Percentiles rank a stretch among this genome's conserved stretches.
Evolutionary conservation across 805 yeast genomes (phyloP).

Genomic region (Lipomyces spencermartinsiae): DNA sequence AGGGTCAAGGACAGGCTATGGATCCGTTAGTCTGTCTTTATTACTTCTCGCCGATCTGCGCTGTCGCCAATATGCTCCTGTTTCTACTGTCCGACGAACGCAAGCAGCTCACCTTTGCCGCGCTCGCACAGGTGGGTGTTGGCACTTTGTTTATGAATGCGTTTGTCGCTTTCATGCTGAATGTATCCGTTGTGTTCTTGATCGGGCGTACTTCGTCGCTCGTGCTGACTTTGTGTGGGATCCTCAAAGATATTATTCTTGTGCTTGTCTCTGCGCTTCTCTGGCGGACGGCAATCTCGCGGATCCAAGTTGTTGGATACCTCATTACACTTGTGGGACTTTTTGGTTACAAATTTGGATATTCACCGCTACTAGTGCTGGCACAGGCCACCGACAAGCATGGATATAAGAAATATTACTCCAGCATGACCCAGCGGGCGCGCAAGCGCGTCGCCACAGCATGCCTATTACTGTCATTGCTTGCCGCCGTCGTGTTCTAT

Average conservation of each 20-base stretch:
- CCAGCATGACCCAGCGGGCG: constrained; percentile 6
- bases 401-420: constrained; percentile 20
- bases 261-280: constrained; percentile 39
- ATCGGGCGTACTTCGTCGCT: constrained; percentile 41
- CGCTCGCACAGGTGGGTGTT: constrained; percentile 30
- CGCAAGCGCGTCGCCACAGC: constrained; percentile 21
- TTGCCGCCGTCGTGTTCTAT: constrained; percentile 20
- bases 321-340: constrained; percentile 39
- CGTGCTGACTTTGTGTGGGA: constrained; percentile 41
- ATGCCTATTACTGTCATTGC: constrained; percentile 12
- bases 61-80: constrained; percentile 27
- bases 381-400: constrained; percentile 24
- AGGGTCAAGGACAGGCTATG: constrained; percentile 33
- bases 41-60: constrained; percentile 41
- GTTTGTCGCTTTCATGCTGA: constrained; percentile 37
- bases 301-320: constrained; percentile 39
- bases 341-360: constrained; percentile 40
- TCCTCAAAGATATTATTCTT: constrained; percentile 40
- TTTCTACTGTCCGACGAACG: constrained; percentile 31
- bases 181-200: constrained; percentile 40
- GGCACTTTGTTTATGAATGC: constrained; percentile 35
- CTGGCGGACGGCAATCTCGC: constrained; percentile 40
- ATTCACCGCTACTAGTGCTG: constrained; percentile 26
- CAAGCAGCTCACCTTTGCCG: constrained; percentile 24
- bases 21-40: constrained; percentile 42